These are phyloP conservation scores for Pseudoneurospora amorphoporcata DNA, from an alignment of 495 filamentous ascomycete genomes.

Conservation along the genomic window DNA sequence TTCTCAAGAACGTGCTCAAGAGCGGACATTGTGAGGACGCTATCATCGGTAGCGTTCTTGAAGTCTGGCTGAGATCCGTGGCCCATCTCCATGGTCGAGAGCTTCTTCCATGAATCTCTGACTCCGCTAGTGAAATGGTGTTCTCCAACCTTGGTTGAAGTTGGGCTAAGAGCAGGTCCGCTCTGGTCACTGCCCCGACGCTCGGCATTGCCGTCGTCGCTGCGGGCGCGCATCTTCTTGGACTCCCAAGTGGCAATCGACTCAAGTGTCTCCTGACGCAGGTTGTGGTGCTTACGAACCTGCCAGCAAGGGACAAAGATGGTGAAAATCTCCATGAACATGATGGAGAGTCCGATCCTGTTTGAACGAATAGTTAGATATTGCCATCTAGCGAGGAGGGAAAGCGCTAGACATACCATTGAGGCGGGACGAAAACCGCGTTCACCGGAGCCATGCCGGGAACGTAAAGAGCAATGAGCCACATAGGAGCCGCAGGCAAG, in stretches of 20 bases:
- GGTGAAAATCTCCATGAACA: conserved; percentile 41
- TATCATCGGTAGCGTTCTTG: conserved; percentile 22
- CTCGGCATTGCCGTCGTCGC: not conserved
- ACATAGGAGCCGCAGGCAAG: conserved; percentile 57
- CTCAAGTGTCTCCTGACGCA: conserved; percentile 21
- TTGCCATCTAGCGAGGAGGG: not conserved
- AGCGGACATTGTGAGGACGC: conserved; percentile 46
- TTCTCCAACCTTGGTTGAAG: conserved; percentile 15
- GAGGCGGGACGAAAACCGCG: conserved; percentile 34
- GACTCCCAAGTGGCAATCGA: conserved; percentile 22
- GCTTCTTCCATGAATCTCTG: conserved; percentile 20
- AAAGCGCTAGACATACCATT: conserved; percentile 38
- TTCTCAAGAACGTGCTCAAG: conserved; percentile 47
- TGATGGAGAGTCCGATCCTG: conserved; percentile 24
- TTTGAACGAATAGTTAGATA: conserved; percentile 1
- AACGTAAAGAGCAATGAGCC: conserved; percentile 52
- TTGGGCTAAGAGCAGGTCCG: conserved; percentile 9
- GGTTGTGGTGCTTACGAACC: conserved; percentile 14
- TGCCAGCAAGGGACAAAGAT: conserved; percentile 35
- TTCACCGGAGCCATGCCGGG: conserved; percentile 46
- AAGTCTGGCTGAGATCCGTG: conserved; percentile 21
- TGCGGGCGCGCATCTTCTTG: conserved; percentile 14
- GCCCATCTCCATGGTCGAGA: conserved; percentile 9
- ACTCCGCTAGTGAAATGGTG: not conserved
- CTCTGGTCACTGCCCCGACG: not conserved